phyloP scores from a whole-genome alignment of 2,329 filamentous ascomycete species.

The Aspergillus sclerotialis region DNA sequence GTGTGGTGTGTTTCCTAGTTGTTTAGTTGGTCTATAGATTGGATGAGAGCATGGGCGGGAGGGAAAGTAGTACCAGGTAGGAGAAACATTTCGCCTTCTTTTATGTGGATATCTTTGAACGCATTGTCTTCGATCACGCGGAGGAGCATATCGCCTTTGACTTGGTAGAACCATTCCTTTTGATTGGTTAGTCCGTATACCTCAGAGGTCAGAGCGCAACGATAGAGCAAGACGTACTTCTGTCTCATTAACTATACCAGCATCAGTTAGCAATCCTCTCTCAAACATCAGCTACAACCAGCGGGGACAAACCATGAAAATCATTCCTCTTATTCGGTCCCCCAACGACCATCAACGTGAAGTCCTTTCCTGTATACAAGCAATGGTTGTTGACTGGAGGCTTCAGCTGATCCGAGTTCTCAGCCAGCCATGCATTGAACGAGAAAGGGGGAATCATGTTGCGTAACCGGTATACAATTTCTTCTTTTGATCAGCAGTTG shows the following conservation, averaged over 20 bases:
- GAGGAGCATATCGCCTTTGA: constrained; percentile 13
- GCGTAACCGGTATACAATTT: no score
- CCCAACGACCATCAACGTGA: constrained; percentile 13
- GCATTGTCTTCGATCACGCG: constrained; percentile 8
- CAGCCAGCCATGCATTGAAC: constrained; percentile 9
- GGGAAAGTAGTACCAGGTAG: constrained; percentile 9
- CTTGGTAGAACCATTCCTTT: constrained; percentile 16
- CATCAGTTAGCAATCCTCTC: neutral
- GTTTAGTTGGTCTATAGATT: no score
- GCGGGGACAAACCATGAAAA: constrained; percentile 9
- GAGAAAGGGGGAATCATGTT: constrained; percentile 5
- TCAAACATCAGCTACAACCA: no score
- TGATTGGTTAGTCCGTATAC: neutral
- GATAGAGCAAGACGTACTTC: no score
- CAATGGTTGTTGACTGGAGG: constrained; percentile 13
- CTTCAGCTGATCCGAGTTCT: constrained; percentile 8
- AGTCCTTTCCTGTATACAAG: constrained; percentile 11
- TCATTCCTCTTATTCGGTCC: constrained; percentile 13
- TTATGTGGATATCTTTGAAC: constrained; percentile 11
- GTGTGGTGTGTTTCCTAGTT: constrained; percentile 58
- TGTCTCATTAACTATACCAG: constrained; percentile 8
- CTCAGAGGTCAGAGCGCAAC: no score
- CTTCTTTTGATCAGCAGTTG: no score
- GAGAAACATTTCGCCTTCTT: constrained; percentile 12
- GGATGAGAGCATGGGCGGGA: no score